Evolutionary conservation across 176 grass and related monocot species (phyloP).

Genomic region (Miscanthus lutarioriparius): DNA sequence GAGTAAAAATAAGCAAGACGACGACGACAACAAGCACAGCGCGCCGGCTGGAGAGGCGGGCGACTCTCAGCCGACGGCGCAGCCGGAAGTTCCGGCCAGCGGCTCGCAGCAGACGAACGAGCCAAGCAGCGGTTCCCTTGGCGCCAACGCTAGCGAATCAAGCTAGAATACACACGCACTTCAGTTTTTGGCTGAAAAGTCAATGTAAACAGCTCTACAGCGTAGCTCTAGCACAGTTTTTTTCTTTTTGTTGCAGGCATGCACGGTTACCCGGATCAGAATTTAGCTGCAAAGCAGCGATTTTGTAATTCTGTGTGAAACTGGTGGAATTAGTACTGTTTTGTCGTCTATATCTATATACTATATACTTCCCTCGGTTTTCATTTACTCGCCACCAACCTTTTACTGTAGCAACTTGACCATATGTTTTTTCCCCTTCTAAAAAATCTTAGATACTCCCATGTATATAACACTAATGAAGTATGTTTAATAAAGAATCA

Average conservation of each 20-base stretch:
- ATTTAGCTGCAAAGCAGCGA: not conserved
- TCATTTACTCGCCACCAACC: no score
- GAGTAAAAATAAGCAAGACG: not conserved
- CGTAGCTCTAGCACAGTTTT: not conserved
- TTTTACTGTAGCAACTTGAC: no score
- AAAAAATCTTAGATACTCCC: no score
- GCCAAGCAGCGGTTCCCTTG: not conserved
- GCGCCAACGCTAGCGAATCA: slow-evolving; percentile 15
- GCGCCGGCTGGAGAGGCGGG: not conserved
- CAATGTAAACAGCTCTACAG: not conserved
- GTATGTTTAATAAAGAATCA: no score
- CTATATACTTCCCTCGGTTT: no score
- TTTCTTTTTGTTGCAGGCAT: not conserved
- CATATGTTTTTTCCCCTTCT: no score
- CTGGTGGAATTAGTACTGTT: not conserved
- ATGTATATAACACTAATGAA: no score
- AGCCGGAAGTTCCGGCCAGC: not conserved
- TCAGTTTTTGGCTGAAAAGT: not conserved
- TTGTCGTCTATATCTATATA: no score
- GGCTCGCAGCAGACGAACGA: not conserved
- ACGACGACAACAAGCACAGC: not conserved
- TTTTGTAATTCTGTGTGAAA: not conserved
- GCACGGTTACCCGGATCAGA: not conserved
- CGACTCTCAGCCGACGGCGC: not conserved
- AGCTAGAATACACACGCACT: not conserved